Conservation (phyloP, 495 filamentous ascomycete genomes). For the Talaromyces nanjingensis region DNA sequence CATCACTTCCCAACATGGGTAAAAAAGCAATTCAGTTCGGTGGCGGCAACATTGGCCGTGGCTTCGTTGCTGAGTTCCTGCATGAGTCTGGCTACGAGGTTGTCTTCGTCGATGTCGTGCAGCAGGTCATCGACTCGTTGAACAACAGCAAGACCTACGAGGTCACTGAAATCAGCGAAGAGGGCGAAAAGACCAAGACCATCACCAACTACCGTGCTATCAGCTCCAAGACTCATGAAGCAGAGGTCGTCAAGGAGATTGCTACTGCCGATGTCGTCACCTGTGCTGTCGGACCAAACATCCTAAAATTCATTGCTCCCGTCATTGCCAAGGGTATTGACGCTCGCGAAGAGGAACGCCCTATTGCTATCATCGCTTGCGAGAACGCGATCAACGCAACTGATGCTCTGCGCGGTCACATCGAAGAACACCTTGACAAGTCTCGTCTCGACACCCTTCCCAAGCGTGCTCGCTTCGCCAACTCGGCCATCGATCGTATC, state of each 20-base stretch:
- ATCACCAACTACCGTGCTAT: conserved; percentile 94
- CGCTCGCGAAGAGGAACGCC: conserved; percentile 59
- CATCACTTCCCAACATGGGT: conserved; percentile 36
- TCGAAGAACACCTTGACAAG: conserved; percentile 64
- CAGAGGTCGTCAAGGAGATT: conserved; percentile 76
- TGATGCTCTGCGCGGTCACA: conserved; percentile 70
- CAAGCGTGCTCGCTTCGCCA: conserved; percentile 75
- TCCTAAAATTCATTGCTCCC: conserved; percentile 92
- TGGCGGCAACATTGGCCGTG: conserved; percentile 82
- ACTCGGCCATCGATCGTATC: conserved; percentile 96
- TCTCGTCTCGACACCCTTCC: conserved; percentile 53
- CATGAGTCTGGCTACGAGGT: conserved; percentile 76
- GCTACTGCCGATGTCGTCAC: conserved; percentile 82
- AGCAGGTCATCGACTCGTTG: conserved; percentile 65
- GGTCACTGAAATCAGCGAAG: conserved; percentile 85
- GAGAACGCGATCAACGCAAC: conserved; percentile 96
- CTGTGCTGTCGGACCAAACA: conserved; percentile 91
- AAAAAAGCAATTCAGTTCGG: conserved; percentile 92
- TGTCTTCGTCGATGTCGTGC: conserved; percentile 90
- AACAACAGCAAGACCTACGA: conserved; percentile 71
- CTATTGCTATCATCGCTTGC: conserved; percentile 89
- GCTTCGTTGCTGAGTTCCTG: conserved; percentile 67
- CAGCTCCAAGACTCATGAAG: conserved; percentile 80
- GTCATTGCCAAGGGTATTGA: conserved; percentile 89
- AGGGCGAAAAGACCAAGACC: conserved; percentile 71